Evolutionary conservation across 1,284 basidiomycete species (phyloP), one percentile per base, ranked within the genome.

Genomic region (Irpex rosettiformis): DNA sequence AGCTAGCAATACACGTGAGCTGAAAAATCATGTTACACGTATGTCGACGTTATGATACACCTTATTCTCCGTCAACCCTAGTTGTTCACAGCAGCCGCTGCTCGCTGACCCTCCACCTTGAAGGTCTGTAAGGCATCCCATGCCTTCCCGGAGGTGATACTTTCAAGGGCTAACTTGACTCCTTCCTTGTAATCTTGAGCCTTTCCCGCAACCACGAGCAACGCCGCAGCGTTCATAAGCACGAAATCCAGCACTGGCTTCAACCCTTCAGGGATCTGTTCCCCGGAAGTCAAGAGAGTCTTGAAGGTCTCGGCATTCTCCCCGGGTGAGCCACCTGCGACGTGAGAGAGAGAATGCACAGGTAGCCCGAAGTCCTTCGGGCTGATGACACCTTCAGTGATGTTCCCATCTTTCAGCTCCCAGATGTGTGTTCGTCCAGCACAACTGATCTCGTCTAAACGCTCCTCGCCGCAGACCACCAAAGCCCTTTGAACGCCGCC

Each of bases 381-480:
- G 54, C 75, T 75, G 25, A 89, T 67, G 13, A 75, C 79, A 40
- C 68, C 73, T 65, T 84, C 79, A 0, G 74, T 78, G 62, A 90
- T 79, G 29, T 69, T 59, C 21, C 84, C 86, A 58, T 86, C 76
- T 27, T 71, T 71, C 33, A 91, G 74, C 65, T 86, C 81, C 82
- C 83, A 87, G 13, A 85, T 89, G 75, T 86, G 83, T 8, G 95
- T 96, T n/a, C 89, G 84, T 0, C 96, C 96, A 3, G 88, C 94
- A 69, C 92, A 93, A 68, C 90, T 93, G 69, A 99, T 94, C 78
- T 99, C 96, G 72, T 98, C 96, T 47, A 99, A 80, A 1, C 86
- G 86, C 72, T 99, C 97, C 52, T 84, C 84, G 1, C 96, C 96
- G 67, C 96, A 98, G 0, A 98, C 96, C 37, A 99, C 94, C 65